phyloP scores from a whole-genome alignment of 768 basidiomycete species.

The Harrya chromipes region DNA sequence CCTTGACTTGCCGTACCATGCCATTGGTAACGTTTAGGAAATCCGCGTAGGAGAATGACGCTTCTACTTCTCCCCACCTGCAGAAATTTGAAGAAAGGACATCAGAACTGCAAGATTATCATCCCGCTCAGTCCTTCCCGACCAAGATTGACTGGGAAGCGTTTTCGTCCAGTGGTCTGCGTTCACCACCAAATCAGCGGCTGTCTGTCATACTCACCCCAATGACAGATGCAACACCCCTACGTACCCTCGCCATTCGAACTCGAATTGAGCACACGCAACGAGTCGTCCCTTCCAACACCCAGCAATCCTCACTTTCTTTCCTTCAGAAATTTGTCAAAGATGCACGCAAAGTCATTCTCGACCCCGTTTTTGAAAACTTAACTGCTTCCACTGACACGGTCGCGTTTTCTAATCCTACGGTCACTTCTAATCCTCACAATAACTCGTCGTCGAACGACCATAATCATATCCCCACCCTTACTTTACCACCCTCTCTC shows the following conservation, averaged over 20 bases:
- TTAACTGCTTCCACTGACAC: slow-evolving; percentile 17
- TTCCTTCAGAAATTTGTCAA: slow-evolving; percentile 58
- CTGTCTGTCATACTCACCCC: slow-evolving; percentile 6
- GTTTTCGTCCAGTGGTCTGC: slow-evolving; percentile 55
- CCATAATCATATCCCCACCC: slow-evolving; percentile 14
- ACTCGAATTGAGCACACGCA: slow-evolving; percentile 37
- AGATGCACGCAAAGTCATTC: slow-evolving; percentile 44
- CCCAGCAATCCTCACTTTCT: slow-evolving; percentile 46
- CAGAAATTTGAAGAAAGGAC: slow-evolving; percentile 34
- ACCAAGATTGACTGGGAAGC: slow-evolving; percentile 59
- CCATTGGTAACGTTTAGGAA: slow-evolving; percentile 22
- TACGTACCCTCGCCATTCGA: slow-evolving; percentile 45
- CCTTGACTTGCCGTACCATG: background rate
- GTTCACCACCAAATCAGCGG: background rate
- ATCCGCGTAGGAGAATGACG: slow-evolving; percentile 8
- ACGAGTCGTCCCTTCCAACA: slow-evolving; percentile 37
- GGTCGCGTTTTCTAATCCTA: slow-evolving; percentile 24
- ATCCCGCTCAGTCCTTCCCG: slow-evolving; percentile 39
- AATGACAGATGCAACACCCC: slow-evolving; percentile 49
- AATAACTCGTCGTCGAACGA: slow-evolving; percentile 24
- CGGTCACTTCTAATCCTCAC: slow-evolving; percentile 26
- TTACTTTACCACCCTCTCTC: slow-evolving; percentile 22
- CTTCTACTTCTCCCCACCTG: slow-evolving; percentile 25
- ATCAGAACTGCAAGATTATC: slow-evolving; percentile 44
- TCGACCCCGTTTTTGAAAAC: slow-evolving; percentile 42